Percentiles rank a stretch among this genome's conserved stretches.
These are phyloP conservation scores for Curvularia eragrostidis DNA, from an alignment of 2,329 filamentous ascomycete genomes.

Conservation along the genomic window DNA sequence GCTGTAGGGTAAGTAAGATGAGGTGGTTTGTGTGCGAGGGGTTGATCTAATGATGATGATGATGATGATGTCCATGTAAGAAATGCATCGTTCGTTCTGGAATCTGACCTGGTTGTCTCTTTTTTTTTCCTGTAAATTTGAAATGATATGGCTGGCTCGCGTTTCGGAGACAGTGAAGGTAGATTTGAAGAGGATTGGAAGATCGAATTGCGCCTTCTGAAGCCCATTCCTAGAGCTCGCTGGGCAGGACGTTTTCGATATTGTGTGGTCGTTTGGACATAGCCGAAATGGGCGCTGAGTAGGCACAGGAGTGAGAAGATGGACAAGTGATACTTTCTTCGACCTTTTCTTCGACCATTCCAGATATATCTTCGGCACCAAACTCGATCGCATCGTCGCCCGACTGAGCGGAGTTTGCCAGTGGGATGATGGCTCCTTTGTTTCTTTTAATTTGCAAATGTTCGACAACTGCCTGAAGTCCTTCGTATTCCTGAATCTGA, in stretches of 20 bases:
- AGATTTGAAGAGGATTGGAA: constrained; percentile 2
- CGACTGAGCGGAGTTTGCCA: too few relatives aligned
- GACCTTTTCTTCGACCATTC: neutral
- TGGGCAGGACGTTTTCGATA: neutral
- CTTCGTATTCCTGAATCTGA: constrained; percentile 18
- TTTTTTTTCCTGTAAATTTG: too few relatives aligned
- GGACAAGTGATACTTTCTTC: neutral
- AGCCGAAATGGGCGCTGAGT: neutral
- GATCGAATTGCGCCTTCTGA: constrained; percentile 3
- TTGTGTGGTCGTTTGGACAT: neutral
- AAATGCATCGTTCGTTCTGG: neutral
- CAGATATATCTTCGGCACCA: neutral
- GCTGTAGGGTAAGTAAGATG: too few relatives aligned
- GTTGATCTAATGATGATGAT: neutral
- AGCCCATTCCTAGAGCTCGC: constrained; percentile 9
- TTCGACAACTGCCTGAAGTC: neutral
- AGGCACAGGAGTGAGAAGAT: neutral
- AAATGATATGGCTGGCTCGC: neutral
- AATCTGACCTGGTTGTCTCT: too few relatives aligned
- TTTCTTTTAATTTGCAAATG: neutral
- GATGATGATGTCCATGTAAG: too few relatives aligned
- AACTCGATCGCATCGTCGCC: too few relatives aligned
- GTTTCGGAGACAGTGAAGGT: neutral
- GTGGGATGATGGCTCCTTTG: neutral
- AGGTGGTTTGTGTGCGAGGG: too few relatives aligned